A percentile compares a stretch with the other conserved stretches of the same genome.
phyloP scores from a whole-genome alignment of 2,329 filamentous ascomycete genomes.

The Bimuria novae-zelandiae region DNA sequence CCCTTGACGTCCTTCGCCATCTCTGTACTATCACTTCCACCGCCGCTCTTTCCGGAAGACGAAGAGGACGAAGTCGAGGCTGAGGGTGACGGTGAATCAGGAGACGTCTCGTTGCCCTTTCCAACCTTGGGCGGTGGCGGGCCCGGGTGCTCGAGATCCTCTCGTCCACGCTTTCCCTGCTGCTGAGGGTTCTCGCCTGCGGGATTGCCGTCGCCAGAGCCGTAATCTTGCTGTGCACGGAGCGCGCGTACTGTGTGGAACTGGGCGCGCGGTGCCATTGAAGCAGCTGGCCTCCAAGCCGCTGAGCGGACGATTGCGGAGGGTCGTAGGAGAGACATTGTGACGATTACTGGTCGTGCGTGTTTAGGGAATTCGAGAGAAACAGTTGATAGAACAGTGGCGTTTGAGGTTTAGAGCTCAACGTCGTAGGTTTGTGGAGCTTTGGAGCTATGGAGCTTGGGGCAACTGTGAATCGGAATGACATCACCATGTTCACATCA shows the following conservation, averaged over 20 bases:
- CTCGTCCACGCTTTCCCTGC: constrained; percentile 47
- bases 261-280: constrained; percentile 31
- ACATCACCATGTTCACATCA: constrained; percentile 6
- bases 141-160: constrained; percentile 52
- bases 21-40: constrained; percentile 18
- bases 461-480: not conserved
- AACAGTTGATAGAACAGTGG: too few species aligned
- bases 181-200: constrained; percentile 50
- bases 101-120: constrained; percentile 33
- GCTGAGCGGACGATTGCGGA: constrained; percentile 36
- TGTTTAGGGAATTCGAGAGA: too few species aligned
- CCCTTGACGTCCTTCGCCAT: constrained; percentile 16
- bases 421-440: constrained; percentile 5
- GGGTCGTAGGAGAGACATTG: constrained; percentile 41
- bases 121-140: constrained; percentile 50
- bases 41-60: constrained; percentile 1
- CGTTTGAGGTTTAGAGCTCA: not conserved
- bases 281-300: constrained; percentile 24
- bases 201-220: constrained; percentile 49
- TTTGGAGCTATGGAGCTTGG: constrained; percentile 10
- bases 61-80: constrained; percentile 7
- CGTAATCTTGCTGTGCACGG: constrained; percentile 49
- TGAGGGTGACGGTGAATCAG: constrained; percentile 11
- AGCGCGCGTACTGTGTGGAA: constrained; percentile 25
- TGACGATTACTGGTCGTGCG: constrained; percentile 10